Conservation (phyloP, 2,329 filamentous ascomycete species). For the Alternaria arborescens region DNA sequence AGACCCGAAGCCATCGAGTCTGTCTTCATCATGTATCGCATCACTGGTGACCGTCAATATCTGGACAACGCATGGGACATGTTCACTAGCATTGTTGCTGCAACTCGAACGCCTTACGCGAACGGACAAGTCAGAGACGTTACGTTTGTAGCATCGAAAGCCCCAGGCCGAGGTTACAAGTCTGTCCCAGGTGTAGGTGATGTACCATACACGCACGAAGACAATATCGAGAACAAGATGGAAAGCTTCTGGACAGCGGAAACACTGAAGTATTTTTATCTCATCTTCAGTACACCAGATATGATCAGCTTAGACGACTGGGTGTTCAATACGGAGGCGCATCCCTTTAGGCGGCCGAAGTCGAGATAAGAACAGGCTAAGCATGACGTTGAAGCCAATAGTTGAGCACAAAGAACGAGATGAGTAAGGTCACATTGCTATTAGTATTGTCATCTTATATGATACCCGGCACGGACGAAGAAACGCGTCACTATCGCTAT, state of each 20-base stretch:
- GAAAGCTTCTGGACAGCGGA: constrained; percentile 61
- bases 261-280: constrained; percentile 61
- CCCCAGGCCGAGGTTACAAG: constrained; percentile 6
- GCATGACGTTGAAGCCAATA: background rate
- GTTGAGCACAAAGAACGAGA: background rate
- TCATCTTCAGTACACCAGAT: constrained; percentile 56
- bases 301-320: constrained; percentile 58
- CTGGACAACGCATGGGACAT: constrained; percentile 59
- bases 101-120: constrained; percentile 52
- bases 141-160: constrained; percentile 31
- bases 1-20: constrained; percentile 67
- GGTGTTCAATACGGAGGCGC: constrained; percentile 61
- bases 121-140: constrained; percentile 58
- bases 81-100: constrained; percentile 54
- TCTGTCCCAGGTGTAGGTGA: constrained; percentile 6
- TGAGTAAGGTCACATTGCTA: background rate
- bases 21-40: constrained; percentile 67
- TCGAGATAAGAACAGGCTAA: background rate
- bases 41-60: constrained; percentile 61
- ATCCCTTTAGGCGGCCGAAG: constrained; percentile 54
- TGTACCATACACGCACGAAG: constrained; percentile 12
- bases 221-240: constrained; percentile 46
- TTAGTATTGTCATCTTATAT: background rate
- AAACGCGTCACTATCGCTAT: background rate
- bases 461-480: background rate